Base-by-base conservation (phyloP, 257 asterid species). In the Plectranthus barbatus region DNA sequence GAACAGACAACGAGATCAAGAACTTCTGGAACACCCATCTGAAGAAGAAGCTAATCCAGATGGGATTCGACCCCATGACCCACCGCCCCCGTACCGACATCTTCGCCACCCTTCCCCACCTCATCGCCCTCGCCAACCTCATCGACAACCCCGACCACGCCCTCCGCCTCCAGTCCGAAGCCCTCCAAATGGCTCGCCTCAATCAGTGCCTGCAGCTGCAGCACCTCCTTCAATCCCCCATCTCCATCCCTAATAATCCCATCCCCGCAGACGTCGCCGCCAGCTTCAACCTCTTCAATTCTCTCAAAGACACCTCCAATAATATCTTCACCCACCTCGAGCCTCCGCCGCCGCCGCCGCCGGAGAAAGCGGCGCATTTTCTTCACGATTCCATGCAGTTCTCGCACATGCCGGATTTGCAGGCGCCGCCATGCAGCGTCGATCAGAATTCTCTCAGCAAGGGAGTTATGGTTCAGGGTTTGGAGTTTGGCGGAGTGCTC, bases 31-130 rank as follows among this genome's bases (percentile, higher is more conserved):
- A n/a, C n/a, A n/a, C n/a, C n/a, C n/a, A n/a, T n/a, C n/a, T n/a
- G n/a, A n/a, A n/a, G n/a, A n/a, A n/a, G n/a, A n/a, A n/a, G n/a
- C n/a, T n/a, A n/a, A n/a, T n/a, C n/a, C n/a, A n/a, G n/a, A n/a
- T n/a, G n/a, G n/a, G n/a, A n/a, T n/a, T n/a, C n/a, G n/a, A n/a
- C n/a, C 97, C 97, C 26, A 90, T 86, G 89, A 90, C 97, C 36
- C 97, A 84, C 50, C 83, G 80, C 0, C 97, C 95, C 0, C 71
- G 94, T 2, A 84, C 94, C 15, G 95, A 86, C 74, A 76, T 89
- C 4, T 84, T 78, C 60, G 76, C 91, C 8, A 84, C 79, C 70
- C 68, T 82, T 4, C 95, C 93, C 4, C 85, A 83, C 56, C 91
- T 90, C 68, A 72, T 90, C 19, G 97, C 97, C 6, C 71, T 90